Evolutionary conservation across 352 stramenopile species (phyloP).

Genomic region (Phytopythium delawarense): DNA sequence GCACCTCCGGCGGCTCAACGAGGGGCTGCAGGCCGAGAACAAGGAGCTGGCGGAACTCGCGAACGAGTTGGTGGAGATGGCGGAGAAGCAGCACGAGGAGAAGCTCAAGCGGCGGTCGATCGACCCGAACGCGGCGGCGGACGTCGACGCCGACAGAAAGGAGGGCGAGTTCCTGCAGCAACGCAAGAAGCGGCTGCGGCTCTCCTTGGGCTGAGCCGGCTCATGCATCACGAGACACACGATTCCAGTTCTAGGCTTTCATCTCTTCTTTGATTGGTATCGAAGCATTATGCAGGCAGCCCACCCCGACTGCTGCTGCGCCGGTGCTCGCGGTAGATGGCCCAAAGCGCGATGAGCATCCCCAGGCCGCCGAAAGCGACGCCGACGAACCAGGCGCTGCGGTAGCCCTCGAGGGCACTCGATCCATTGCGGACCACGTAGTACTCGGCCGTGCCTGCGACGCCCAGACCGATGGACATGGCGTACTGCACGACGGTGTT

Average conservation of each 20-base stretch:
- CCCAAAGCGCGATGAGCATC: neutral
- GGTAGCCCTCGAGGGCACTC: constrained; percentile 1
- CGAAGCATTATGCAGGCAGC: neutral
- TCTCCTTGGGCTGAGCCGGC: constrained; percentile 22
- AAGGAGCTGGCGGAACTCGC: constrained; percentile 56
- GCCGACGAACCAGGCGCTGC: constrained; percentile 5
- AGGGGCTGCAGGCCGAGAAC: constrained; percentile 38
- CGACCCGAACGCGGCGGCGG: neutral
- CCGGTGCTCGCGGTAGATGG: neutral
- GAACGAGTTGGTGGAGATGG: constrained; percentile 66
- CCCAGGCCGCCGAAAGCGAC: neutral
- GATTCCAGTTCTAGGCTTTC: too few relatives aligned
- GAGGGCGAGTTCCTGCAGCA: constrained; percentile 31
- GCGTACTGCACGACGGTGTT: constrained; percentile 5
- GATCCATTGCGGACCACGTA: neutral
- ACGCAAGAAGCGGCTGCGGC: constrained; percentile 36
- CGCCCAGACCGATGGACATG: constrained; percentile 8
- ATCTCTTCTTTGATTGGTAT: too few relatives aligned
- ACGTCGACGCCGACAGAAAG: constrained; percentile 15
- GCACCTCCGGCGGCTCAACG: constrained; percentile 26
- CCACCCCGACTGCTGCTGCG: neutral
- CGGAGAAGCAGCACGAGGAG: constrained; percentile 47
- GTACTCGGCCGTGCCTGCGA: constrained; percentile 6
- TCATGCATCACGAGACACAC: too few relatives aligned
- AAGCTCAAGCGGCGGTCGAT: constrained; percentile 16